These are phyloP conservation scores for Medicago arabica DNA, from an alignment of 306 rosid species.

Conservation along the genomic window DNA sequence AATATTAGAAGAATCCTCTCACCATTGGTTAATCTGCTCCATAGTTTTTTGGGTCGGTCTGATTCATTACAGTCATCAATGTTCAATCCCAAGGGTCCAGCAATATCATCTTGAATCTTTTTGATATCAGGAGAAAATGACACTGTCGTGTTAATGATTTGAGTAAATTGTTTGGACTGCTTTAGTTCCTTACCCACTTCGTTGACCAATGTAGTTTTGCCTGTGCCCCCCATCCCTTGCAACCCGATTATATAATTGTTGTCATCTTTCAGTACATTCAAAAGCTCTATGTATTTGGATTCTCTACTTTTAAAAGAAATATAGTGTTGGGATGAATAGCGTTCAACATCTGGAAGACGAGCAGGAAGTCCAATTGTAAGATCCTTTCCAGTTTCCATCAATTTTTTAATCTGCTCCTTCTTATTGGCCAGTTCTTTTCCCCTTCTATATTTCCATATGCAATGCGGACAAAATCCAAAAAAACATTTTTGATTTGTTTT, in stretches of 20 bases:
- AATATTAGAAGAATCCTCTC: neutral
- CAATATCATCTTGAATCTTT: constrained; percentile 33
- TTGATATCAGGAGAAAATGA: neutral
- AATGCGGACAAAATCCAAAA: constrained; percentile 14
- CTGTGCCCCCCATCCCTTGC: constrained; percentile 28
- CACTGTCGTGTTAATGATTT: neutral
- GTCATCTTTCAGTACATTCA: neutral
- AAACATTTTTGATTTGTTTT: neutral
- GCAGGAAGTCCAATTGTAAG: neutral
- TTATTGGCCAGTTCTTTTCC: constrained; percentile 15
- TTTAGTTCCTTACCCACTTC: neutral
- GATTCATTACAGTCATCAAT: neutral
- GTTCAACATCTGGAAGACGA: neutral
- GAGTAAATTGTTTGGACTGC: neutral
- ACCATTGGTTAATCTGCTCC: neutral
- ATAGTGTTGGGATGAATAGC: neutral
- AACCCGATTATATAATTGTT: constrained; percentile 18
- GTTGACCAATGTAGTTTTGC: constrained; percentile 24
- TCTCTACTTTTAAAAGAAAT: neutral
- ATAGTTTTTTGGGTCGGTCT: neutral
- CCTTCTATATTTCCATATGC: neutral
- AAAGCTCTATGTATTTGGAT: neutral
- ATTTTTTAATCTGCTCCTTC: neutral
- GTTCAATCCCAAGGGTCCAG: neutral
- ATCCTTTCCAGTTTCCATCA: rapidly evolving